phyloP scores from a whole-genome alignment of 352 stramenopile species.

The Globisporangium irregulare region DNA sequence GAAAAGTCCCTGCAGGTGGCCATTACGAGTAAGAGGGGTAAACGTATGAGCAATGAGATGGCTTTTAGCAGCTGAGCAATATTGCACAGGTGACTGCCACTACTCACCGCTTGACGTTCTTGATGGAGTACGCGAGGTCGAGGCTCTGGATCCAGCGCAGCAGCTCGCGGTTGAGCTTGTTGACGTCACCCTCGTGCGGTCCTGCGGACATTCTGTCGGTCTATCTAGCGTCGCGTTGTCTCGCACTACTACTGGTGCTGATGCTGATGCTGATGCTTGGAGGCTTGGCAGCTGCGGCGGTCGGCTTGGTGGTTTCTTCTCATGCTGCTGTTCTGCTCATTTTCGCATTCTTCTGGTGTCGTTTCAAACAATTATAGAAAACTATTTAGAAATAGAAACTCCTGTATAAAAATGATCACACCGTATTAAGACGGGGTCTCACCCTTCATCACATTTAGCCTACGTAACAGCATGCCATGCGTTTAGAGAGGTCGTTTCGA shows the following conservation, averaged over 20 bases:
- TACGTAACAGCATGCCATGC: slow-evolving; percentile 14
- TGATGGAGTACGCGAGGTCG: slow-evolving; percentile 92
- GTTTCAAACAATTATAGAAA: slow-evolving; percentile 14
- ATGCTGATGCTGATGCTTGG: background rate
- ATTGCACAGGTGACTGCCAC: background rate
- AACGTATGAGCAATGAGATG: background rate
- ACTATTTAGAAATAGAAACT: slow-evolving; percentile 13
- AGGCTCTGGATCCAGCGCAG: slow-evolving; percentile 92
- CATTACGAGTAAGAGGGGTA: background rate
- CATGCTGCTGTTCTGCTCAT: background rate
- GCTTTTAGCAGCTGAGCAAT: background rate
- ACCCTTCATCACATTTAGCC: background rate
- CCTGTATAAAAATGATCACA: background rate
- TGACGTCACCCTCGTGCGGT: slow-evolving; percentile 28
- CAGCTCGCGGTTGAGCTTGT: slow-evolving; percentile 88
- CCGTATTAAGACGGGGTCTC: background rate
- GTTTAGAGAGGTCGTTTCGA: slow-evolving; percentile 14
- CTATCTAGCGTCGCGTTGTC: background rate
- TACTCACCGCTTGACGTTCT: slow-evolving; percentile 90
- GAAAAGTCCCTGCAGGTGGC: slow-evolving; percentile 66
- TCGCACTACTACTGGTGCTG: background rate
- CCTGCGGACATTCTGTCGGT: slow-evolving; percentile 8
- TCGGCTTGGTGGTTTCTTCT: background rate
- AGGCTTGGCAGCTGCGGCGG: background rate
- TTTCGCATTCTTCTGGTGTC: background rate